phyloP scores from a whole-genome alignment of 768 basidiomycete species.

The Epithele typhae region DNA sequence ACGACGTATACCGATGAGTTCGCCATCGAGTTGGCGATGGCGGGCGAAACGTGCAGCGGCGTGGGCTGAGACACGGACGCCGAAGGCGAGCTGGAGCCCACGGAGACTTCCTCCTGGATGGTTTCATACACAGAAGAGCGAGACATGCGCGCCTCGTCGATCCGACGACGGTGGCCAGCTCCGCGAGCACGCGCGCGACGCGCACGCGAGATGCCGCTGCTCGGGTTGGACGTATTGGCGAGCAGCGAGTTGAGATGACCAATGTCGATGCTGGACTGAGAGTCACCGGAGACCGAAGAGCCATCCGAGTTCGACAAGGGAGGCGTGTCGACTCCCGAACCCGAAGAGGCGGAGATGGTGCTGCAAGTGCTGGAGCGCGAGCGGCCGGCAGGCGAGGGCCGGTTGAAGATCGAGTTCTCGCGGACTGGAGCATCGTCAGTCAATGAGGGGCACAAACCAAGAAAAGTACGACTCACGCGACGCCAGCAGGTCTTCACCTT shows the following conservation, averaged over 20 bases:
- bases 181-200: conserved; percentile 54
- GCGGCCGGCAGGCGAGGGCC: conserved; percentile 44
- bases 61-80: conserved; percentile 17
- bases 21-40: conserved; percentile 2
- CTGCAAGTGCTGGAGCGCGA: conserved; percentile 71
- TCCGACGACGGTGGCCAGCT: conserved; percentile 66
- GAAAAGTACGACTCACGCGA: conserved; percentile 43
- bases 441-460: conserved; percentile 2
- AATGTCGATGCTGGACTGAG: conserved; percentile 75
- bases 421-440: conserved; percentile 24
- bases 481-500: conserved; percentile 56
- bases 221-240: conserved; percentile 49
- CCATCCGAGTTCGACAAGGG: conserved; percentile 67
- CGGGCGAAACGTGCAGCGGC: conserved; percentile 6
- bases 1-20: conserved; percentile 46
- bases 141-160: conserved; percentile 59
- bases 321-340: conserved; percentile 57
- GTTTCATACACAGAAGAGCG: conserved; percentile 74
- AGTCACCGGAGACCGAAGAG: conserved; percentile 64
- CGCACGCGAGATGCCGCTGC: conserved; percentile 32
- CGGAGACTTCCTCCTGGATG: conserved; percentile 65
- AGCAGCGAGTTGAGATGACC: conserved; percentile 55
- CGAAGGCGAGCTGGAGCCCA: conserved; percentile 24
- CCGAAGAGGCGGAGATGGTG: conserved; percentile 61
- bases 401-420: conserved; percentile 54